phyloP scores from a whole-genome alignment of 208 protist species.

The Endotrypanum monterogeii region DNA sequence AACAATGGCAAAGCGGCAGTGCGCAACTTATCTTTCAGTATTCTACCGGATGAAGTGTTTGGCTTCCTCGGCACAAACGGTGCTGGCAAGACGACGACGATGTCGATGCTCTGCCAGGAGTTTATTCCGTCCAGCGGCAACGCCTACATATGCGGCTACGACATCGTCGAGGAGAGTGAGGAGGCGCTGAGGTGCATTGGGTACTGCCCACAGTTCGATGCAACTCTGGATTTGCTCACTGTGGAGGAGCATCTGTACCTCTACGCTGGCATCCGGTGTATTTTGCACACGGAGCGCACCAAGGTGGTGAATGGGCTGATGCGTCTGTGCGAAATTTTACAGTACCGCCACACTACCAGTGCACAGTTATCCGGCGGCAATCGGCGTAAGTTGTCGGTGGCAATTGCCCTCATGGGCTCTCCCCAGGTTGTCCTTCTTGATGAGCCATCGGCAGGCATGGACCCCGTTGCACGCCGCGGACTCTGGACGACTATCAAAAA shows the following conservation, averaged over 20 bases:
- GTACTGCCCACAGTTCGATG: conserved; percentile 95
- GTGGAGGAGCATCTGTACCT: conserved; percentile 76
- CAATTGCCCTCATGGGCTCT: conserved; percentile 67
- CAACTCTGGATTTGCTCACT: conserved; percentile 89
- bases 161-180: conserved; percentile 49
- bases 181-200: conserved; percentile 66
- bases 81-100: conserved; percentile 86
- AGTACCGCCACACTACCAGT: conserved; percentile 32
- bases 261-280: conserved; percentile 35
- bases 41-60: conserved; percentile 78
- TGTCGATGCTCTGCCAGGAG: conserved; percentile 84
- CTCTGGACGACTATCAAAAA: conserved; percentile 72
- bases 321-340: conserved; percentile 31
- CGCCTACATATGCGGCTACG: conserved; percentile 62
- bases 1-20: conserved; percentile 67
- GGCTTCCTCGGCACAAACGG: conserved; percentile 91
- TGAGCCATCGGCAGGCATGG: conserved; percentile 76
- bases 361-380: conserved; percentile 64
- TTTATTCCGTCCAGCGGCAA: conserved; percentile 67
- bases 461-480: conserved; percentile 53
- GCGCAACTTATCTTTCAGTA: conserved; percentile 68
- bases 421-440: conserved; percentile 68
- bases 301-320: conserved; percentile 38
- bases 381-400: conserved; percentile 70
- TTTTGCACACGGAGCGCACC: conserved; percentile 28